A percentile compares a stretch with the other conserved stretches of the same genome.
Conservation (phyloP, 148 eudicot species). For the Persicaria maculosa region DNA sequence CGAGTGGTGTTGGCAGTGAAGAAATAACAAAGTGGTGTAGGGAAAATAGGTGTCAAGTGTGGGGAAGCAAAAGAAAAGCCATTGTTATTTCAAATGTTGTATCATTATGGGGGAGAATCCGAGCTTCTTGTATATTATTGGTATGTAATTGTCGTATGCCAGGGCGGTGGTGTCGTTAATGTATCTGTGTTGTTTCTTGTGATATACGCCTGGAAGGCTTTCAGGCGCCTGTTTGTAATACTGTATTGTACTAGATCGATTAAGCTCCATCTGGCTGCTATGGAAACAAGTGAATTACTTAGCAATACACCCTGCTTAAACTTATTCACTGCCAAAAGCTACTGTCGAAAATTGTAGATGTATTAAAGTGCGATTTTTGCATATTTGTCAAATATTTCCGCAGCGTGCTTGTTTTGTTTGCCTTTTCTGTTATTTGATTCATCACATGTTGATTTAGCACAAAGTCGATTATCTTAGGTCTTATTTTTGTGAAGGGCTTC, state of each 20-base stretch:
- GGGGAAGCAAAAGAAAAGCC: background rate
- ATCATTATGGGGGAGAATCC: background rate
- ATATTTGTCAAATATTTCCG: too few relatives aligned
- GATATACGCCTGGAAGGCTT: conserved; percentile 6
- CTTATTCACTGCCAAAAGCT: too few relatives aligned
- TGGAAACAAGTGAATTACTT: background rate
- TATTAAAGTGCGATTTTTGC: too few relatives aligned
- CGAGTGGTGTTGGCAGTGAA: too few relatives aligned
- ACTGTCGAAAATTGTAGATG: too few relatives aligned
- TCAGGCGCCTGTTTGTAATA: conserved; percentile 12
- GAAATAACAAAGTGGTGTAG: too few relatives aligned
- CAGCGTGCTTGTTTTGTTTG: too few relatives aligned
- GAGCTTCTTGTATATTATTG: background rate
- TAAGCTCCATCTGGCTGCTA: background rate
- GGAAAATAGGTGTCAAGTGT: too few relatives aligned
- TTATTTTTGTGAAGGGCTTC: too few relatives aligned
- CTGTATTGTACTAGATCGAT: background rate
- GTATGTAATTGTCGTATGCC: background rate
- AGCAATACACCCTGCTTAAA: background rate
- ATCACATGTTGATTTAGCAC: too few relatives aligned
- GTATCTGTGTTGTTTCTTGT: background rate
- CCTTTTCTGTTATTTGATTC: too few relatives aligned
- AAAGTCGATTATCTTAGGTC: too few relatives aligned
- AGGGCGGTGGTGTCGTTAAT: background rate
- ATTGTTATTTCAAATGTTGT: background rate